Conservation (phyloP, 2,329 filamentous ascomycete species). For the Fusarium xyrophilum region DNA sequence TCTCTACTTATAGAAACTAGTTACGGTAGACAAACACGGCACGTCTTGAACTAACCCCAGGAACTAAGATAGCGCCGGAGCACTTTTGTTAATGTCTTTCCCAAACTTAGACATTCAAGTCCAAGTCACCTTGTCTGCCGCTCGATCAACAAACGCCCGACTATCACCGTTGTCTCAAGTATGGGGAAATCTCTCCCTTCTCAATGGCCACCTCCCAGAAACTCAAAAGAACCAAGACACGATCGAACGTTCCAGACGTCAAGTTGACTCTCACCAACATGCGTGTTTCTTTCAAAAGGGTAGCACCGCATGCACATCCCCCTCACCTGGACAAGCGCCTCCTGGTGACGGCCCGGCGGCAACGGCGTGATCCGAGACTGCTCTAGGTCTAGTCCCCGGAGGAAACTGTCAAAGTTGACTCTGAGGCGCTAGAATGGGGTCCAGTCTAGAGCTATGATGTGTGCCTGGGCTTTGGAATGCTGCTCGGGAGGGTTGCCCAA, state of each 20-base stretch:
- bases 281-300: neutral
- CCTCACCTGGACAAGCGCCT: neutral
- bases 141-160: neutral
- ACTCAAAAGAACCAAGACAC: neutral
- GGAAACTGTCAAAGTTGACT: neutral
- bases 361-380: conserved; percentile 5
- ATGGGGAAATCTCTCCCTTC: neutral
- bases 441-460: neutral
- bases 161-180: neutral
- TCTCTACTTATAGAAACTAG: neutral
- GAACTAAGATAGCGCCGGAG: neutral
- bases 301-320: neutral
- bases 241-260: neutral
- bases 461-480: conserved; percentile 15
- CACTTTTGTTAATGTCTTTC: neutral
- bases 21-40: neutral
- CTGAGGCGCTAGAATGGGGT: conserved; percentile 1
- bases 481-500: neutral
- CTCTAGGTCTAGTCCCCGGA: conserved; percentile 5
- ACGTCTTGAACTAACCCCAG: neutral
- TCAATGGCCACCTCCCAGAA: neutral
- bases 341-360: conserved; percentile 19
- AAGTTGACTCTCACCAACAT: neutral
- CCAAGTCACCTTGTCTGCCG: neutral
- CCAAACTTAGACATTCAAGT: neutral